A percentile compares a stretch with the other conserved stretches of the same genome.
phyloP scores from a whole-genome alignment of 495 filamentous ascomycete species.

The Talaromyces proteolyticus region DNA sequence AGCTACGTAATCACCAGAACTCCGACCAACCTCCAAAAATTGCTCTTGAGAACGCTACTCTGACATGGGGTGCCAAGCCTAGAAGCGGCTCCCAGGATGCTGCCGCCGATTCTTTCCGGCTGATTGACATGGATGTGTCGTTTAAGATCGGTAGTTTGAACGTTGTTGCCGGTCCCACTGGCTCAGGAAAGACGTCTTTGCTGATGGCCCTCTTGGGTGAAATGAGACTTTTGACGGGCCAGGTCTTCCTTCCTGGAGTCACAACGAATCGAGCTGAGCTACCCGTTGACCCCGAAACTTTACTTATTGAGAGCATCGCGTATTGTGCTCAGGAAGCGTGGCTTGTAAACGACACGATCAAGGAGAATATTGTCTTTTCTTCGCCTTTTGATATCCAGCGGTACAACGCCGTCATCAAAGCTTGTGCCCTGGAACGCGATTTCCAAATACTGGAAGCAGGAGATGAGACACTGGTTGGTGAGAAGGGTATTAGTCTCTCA shows the following conservation, averaged over 20 bases:
- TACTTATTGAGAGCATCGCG: slow-evolving; percentile 83
- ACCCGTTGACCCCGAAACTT: slow-evolving; percentile 73
- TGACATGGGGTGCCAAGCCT: slow-evolving; percentile 75
- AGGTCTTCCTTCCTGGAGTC: slow-evolving; percentile 73
- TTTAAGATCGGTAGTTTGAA: slow-evolving; percentile 81
- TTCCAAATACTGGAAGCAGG: slow-evolving; percentile 87
- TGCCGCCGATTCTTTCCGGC: slow-evolving; percentile 59
- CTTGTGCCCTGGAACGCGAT: slow-evolving; percentile 91
- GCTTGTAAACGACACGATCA: slow-evolving; percentile 94
- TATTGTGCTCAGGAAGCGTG: slow-evolving; percentile 98
- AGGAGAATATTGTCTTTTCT: slow-evolving; percentile 93
- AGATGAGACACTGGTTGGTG: slow-evolving; percentile 90
- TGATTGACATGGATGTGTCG: slow-evolving; percentile 70
- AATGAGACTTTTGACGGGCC: slow-evolving; percentile 83
- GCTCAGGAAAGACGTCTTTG: slow-evolving; percentile 90
- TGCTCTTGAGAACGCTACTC: slow-evolving; percentile 76
- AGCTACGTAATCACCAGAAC: slow-evolving; percentile 63
- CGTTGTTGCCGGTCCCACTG: slow-evolving; percentile 87
- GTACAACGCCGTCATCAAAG: slow-evolving; percentile 82
- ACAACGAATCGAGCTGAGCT: slow-evolving; percentile 78
- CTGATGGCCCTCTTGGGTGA: slow-evolving; percentile 96
- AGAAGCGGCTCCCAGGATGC: slow-evolving; percentile 3
- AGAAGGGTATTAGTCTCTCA: slow-evolving; percentile 95
- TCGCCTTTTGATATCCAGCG: slow-evolving; percentile 74
- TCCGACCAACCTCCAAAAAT: slow-evolving; percentile 59